Evolutionary conservation across 2,329 filamentous ascomycete species (phyloP), one percentile per base, ranked within the genome.

Genomic region (Amesomyces nigricolor): DNA sequence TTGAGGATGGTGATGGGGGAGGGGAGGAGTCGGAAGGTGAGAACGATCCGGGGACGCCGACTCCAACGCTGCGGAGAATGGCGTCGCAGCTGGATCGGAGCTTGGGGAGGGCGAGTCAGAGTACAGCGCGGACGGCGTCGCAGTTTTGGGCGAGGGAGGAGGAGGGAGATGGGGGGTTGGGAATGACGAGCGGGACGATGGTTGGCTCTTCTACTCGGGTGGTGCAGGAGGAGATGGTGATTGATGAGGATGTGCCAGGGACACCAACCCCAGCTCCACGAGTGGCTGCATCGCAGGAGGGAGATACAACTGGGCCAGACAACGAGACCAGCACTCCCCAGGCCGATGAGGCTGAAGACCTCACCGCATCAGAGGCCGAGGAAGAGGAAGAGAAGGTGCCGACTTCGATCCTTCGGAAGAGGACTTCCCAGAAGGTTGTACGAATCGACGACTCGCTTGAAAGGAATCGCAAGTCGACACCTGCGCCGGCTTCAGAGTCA

Each of bases 291-390:
- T 58, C 46, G 22, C 53, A 51, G 35, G 43, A 35, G 6, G 44
- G 17, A 9, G 51, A 32, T 7, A 46, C 48, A 43, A 38, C 22
- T 17, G 29, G 11, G 5, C 42, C 45, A 22, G 17, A n/a, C 29
- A 26, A 16, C n/a, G 42, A 26, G 17, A 8, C n/a, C 13, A 32
- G 40, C 13, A 8, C n/a, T 10, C 4, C 38, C 10, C 17, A 44
- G 4, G 54, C 52, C 8, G 48, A 55, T 26, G 50, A 56, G 11
- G n/a, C 32, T 17, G 58, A 57, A 3, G 60, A 61, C 3, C 30
- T 32, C 22, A 59, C 57, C 2, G 53, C 53, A 4, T 59, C 55
- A n/a, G 57, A 60, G 38, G 56, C 48, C 9, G 57, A 59, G 26
- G 57, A 54, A 9, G 50, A 54, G n/a, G 42, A 46, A 9, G 50